Base-by-base conservation (phyloP, 257 asterid species). In the Solanum rostratum region DNA sequence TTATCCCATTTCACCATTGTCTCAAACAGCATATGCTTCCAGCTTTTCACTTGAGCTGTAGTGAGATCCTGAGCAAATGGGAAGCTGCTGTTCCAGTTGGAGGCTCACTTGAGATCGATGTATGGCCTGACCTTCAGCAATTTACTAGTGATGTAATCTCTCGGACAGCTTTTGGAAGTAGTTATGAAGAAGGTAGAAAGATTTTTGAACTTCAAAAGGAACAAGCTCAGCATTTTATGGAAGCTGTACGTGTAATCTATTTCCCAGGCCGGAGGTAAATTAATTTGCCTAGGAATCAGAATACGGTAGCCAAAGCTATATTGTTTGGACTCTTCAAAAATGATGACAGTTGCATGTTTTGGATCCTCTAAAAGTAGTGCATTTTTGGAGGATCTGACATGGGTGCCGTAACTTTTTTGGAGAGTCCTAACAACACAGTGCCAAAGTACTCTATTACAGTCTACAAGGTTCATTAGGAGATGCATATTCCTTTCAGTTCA, bases 151-250 rank as follows among this genome's bases (percentile, higher is more conserved):
- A 86, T 82, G 89, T 87, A 5, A 87, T 91, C 52, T 90, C 94
- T 10, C 89, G 94, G 3, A 85, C 94, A 15, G 88, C 92, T 39
- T 91, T 91, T 86, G 94, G 93, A 1, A 88, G 94, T 57, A 90
- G 83, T 82, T 91, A 87, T 65, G 84, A 87, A 85, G 92, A 91
- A 87, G 94, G 93, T 39, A 86, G 70, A 62, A 62, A 62, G 39
- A 24, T 27, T 12, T 62, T 62, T 62, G 39, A 62, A 62, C 70
- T 62, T 13, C 70, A 62, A 62, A 62, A 7, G 4, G 70, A 62
- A 62, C 70, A 62, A 27, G 10, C 20, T 24, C 70, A 62, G 20
- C 20, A 62, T 62, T 27, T 1, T 62, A 24, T 62, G 39, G 20
- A 62, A 30, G 0, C 70, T 62, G 4, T 0, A 62, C 5, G 19